Evolutionary conservation across 2,329 filamentous ascomycete species (phyloP).

Genomic region (Xylariaceae sp.): DNA sequence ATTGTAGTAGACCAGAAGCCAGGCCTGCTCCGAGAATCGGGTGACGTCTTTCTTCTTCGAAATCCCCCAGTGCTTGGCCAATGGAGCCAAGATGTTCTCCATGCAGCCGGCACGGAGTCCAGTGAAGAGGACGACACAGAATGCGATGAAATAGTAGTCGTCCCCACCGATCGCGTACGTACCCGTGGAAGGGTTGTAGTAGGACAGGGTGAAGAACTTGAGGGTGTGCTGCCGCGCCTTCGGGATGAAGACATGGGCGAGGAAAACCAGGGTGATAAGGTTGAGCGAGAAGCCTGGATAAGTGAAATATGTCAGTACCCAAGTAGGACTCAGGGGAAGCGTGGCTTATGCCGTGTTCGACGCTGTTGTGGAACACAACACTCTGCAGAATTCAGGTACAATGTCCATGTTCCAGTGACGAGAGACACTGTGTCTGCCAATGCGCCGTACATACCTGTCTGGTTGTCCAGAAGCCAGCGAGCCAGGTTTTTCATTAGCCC

Average conservation of each 20-base stretch:
- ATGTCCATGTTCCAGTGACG: background rate
- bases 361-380: conserved; percentile 11
- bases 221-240: conserved; percentile 69
- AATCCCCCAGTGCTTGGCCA: conserved; percentile 67
- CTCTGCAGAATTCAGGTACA: background rate
- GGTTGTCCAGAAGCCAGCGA: conserved; percentile 68
- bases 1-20: conserved; percentile 77
- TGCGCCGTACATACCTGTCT: conserved; percentile 56
- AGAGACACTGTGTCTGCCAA: background rate
- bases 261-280: conserved; percentile 71
- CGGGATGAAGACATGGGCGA: conserved; percentile 77
- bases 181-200: conserved; percentile 63
- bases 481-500: conserved; percentile 53
- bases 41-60: conserved; percentile 67
- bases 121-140: conserved; percentile 79
- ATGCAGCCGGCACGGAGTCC: conserved; percentile 76
- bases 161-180: conserved; percentile 71
- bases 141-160: conserved; percentile 69
- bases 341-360: background rate
- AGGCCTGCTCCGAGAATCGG: conserved; percentile 90
- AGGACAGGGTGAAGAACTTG: conserved; percentile 83
- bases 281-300: conserved; percentile 72
- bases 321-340: background rate
- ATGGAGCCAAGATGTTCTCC: conserved; percentile 77
- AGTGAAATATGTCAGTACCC: no score